Base-by-base conservation (phyloP, 2,329 filamentous ascomycete genomes). In the Fusarium sp. region DNA sequence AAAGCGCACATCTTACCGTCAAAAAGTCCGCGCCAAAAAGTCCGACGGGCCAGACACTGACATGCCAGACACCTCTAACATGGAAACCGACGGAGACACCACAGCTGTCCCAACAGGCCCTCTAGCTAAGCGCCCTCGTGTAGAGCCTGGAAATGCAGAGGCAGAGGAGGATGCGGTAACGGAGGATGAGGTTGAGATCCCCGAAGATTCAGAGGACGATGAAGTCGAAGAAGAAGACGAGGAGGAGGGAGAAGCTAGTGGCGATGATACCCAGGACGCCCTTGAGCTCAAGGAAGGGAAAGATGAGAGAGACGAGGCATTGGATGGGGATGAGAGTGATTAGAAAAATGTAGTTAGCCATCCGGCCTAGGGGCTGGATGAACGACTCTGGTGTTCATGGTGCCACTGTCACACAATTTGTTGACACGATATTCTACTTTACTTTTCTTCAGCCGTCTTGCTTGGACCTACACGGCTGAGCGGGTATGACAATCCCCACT, bases 1-100 rank as follows among this genome's bases (percentile, higher is more conserved):
- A 63, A 94, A 94, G 82, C 90, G 92, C 58, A 93, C 91, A 73
- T 89, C 87, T 21, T 93, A 94, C 82, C 88, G 91, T 58, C 89
- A 90, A 76, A 92, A 91, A 76, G 88, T 91, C 23, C 90, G 90
- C 39, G 91, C 90, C 59, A 88, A 90, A 59, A 93, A 92, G 81
- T 75, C 77, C 6, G 78, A 77, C 42, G 77, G 74, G 19, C 78
- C 73, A 42, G 80, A 83, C 63, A 80, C 81, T 10, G 79, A 83
- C 67, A 83, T 81, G 78, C 78, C 81, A 16, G 83, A 83, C 70
- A 76, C 76, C 27, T 74, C 76, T 23, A 68, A 74, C 29, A 67
- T 70, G 19, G 75, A 77, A 37, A 73, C 73, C 60, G 74, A 76
- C 49, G 79, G 80, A 14, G 78, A 80, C 46, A 81, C 83, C 70